Evolutionary conservation across 176 grass and related monocot genomes (phyloP).

Genomic region (Pharus latifolius): DNA sequence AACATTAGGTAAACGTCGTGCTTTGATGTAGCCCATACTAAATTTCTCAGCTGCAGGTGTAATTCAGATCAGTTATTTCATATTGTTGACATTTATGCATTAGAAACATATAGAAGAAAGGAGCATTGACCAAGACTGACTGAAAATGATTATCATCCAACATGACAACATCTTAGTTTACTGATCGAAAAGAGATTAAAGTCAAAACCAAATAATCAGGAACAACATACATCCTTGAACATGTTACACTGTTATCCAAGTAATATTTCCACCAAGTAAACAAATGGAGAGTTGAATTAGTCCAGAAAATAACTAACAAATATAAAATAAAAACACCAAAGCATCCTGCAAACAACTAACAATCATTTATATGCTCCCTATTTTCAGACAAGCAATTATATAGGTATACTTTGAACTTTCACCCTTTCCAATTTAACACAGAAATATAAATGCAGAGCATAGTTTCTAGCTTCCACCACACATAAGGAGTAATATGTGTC

Average conservation of each 20-base stretch:
- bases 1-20: slow-evolving; percentile 64
- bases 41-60: slow-evolving; percentile 63
- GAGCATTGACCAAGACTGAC: neutral
- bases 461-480: no score
- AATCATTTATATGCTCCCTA: no score
- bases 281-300: neutral
- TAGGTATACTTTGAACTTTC: neutral
- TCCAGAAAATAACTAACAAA: no score
- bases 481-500: no score
- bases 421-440: slow-evolving; percentile 8
- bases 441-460: no score
- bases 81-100: neutral
- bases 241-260: neutral
- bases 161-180: slow-evolving; percentile 1
- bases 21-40: slow-evolving; percentile 85
- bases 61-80: slow-evolving; percentile 17
- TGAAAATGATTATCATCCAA: neutral
- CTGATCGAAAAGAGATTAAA: slow-evolving; percentile 2
- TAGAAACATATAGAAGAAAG: neutral
- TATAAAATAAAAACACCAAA: neutral
- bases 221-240: neutral
- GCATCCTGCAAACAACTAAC: no score
- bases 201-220: neutral
- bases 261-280: neutral
- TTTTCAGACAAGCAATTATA: neutral